phyloP scores from a whole-genome alignment of 2,329 filamentous ascomycete species.

The Emergomyces orientalis region DNA sequence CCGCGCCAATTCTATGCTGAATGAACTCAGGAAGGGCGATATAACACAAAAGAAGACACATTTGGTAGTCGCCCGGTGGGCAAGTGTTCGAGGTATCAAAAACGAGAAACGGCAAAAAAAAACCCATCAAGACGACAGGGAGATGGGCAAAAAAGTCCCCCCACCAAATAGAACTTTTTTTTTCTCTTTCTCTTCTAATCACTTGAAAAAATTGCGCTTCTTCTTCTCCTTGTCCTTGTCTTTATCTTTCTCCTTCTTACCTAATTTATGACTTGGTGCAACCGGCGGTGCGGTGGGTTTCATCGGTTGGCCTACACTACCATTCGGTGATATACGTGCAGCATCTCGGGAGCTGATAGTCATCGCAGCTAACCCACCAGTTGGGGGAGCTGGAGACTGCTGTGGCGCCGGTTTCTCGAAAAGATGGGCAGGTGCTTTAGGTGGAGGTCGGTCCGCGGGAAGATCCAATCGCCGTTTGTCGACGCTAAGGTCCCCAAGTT shows the following conservation, averaged over 20 bases:
- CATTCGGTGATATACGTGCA: constrained; percentile 10
- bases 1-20: constrained; percentile 6
- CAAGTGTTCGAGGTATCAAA: not conserved
- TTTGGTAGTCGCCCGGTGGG: not conserved
- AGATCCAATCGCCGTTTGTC: constrained; percentile 69
- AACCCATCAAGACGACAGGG: not conserved
- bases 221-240: constrained; percentile 42
- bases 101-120: not conserved
- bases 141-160: not conserved
- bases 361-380: constrained; percentile 29
- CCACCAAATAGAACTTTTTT: not conserved
- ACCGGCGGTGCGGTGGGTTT: not conserved
- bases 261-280: constrained; percentile 42
- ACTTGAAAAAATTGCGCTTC: constrained; percentile 48
- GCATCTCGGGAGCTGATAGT: constrained; percentile 28
- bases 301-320: constrained; percentile 1
- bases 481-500: constrained; percentile 68
- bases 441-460: constrained; percentile 68
- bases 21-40: not conserved
- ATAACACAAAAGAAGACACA: not conserved
- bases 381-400: constrained; percentile 17
- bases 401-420: constrained; percentile 55
- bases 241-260: constrained; percentile 25
- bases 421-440: constrained; percentile 74
- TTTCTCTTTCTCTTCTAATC: constrained; percentile 7